phyloP scores from a whole-genome alignment of 768 basidiomycete genomes.

The Boletus vinaceobasis region DNA sequence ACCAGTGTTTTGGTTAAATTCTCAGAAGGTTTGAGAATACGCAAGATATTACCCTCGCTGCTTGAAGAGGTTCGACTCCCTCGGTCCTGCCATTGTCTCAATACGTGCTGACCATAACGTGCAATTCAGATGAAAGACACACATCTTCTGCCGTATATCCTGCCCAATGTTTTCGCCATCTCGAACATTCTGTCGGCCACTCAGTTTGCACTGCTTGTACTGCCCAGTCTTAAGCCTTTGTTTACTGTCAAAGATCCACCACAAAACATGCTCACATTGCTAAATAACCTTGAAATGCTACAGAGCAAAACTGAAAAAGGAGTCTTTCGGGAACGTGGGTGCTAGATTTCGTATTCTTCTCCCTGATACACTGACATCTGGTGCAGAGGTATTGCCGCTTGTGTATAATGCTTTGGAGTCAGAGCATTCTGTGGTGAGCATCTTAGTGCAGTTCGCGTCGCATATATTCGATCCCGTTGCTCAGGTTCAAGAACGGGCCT shows the following conservation, averaged over 20 bases:
- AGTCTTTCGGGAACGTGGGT: slow-evolving; percentile 86
- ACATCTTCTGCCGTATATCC: slow-evolving; percentile 87
- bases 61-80: slow-evolving; percentile 77
- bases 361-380: slow-evolving; percentile 1
- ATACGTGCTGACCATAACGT: slow-evolving; percentile 5
- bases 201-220: slow-evolving; percentile 78
- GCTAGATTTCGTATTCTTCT: neutral
- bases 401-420: slow-evolving; percentile 96
- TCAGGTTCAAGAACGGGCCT: slow-evolving; percentile 88
- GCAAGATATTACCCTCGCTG: slow-evolving; percentile 89
- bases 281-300: slow-evolving; percentile 85
- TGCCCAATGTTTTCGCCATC: slow-evolving; percentile 94
- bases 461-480: slow-evolving; percentile 4
- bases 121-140: slow-evolving; percentile 82
- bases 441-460: neutral
- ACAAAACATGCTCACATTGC: slow-evolving; percentile 91
- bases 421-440: slow-evolving; percentile 77
- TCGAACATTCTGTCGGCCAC: slow-evolving; percentile 68
- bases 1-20: slow-evolving; percentile 78
- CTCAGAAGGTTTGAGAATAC: slow-evolving; percentile 77
- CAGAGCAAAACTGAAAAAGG: slow-evolving; percentile 85
- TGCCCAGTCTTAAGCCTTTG: slow-evolving; percentile 86
- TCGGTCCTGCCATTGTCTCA: neutral
- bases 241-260: slow-evolving; percentile 93
- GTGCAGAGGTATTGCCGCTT: slow-evolving; percentile 86